phyloP scores from a whole-genome alignment of 495 filamentous ascomycete species.

The Aspergillus haitiensis region DNA sequence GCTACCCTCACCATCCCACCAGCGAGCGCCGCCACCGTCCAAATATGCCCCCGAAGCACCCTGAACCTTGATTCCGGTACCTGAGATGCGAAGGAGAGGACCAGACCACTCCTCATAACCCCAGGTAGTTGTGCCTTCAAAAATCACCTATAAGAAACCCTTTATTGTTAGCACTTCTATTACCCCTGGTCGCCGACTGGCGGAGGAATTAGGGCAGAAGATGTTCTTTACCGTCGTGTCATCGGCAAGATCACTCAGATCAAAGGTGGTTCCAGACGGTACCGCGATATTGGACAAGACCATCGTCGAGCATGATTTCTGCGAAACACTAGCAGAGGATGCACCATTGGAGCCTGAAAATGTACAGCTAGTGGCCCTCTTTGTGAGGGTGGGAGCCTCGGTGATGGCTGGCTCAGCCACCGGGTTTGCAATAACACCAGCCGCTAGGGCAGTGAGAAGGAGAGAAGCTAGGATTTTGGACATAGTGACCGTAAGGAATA shows the following conservation, averaged over 20 bases:
- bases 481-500: not conserved
- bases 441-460: constrained; percentile 1
- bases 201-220: constrained; percentile 24
- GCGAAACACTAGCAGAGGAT: constrained; percentile 10
- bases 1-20: constrained; percentile 49
- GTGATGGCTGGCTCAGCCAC: constrained; percentile 9
- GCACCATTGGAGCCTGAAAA: constrained; percentile 10
- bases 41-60: constrained; percentile 45
- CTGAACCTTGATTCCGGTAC: constrained; percentile 47
- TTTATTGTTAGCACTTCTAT: not conserved
- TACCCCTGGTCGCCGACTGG: not conserved
- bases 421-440: constrained; percentile 2
- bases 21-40: constrained; percentile 45
- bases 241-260: constrained; percentile 46
- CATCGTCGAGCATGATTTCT: constrained; percentile 54
- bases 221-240: constrained; percentile 43
- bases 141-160: constrained; percentile 41
- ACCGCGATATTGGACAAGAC: constrained; percentile 50
- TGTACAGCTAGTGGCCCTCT: constrained; percentile 6
- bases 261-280: constrained; percentile 52
- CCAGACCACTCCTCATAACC: constrained; percentile 56
- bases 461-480: not conserved
- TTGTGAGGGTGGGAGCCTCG: constrained; percentile 2
- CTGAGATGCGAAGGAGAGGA: constrained; percentile 49
- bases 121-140: constrained; percentile 53